Percentiles rank a stretch among this genome's conserved stretches.
These are phyloP conservation scores for Mycena filopes DNA, from an alignment of 768 basidiomycete genomes.

Conservation along the genomic window DNA sequence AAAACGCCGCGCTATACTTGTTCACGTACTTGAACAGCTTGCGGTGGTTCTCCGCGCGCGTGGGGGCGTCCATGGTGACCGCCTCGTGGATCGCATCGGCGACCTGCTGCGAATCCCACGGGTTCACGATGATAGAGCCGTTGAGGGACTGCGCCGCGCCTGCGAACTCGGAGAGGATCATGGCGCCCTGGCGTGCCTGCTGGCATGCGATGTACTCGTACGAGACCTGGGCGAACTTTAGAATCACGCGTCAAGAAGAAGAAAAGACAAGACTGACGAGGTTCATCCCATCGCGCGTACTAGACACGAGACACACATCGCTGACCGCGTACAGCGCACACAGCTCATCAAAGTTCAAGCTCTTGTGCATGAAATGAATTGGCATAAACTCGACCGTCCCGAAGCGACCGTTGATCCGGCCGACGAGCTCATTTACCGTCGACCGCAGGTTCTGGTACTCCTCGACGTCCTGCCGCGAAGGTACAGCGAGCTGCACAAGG, in stretches of 20 bases:
- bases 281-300: slow-evolving; percentile 99
- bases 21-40: slow-evolving; percentile 97
- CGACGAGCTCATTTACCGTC: slow-evolving; percentile 97
- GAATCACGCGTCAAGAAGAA: neutral
- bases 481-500: slow-evolving; percentile 95
- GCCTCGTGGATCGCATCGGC: slow-evolving; percentile 98
- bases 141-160: slow-evolving; percentile 97
- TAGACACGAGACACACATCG: slow-evolving; percentile 95
- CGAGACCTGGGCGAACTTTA: slow-evolving; percentile 73
- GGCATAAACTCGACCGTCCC: slow-evolving; percentile 99
- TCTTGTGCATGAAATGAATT: slow-evolving; percentile 99
- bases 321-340: slow-evolving; percentile 98
- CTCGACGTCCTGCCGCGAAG: slow-evolving; percentile 97
- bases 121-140: slow-evolving; percentile 97
- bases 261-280: slow-evolving; percentile 66
- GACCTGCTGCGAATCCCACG: slow-evolving; percentile 98
- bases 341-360: slow-evolving; percentile 90
- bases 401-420: slow-evolving; percentile 97
- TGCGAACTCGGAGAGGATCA: slow-evolving; percentile 99
- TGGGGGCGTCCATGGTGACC: slow-evolving; percentile 85
- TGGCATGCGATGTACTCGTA: slow-evolving; percentile 99
- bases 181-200: slow-evolving; percentile 90
- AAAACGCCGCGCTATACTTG: slow-evolving; percentile 93
- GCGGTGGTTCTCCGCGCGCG: slow-evolving; percentile 90
- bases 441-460: slow-evolving; percentile 98